Conservation (phyloP, 148 eudicot genomes). For the Bassia scoparia region DNA sequence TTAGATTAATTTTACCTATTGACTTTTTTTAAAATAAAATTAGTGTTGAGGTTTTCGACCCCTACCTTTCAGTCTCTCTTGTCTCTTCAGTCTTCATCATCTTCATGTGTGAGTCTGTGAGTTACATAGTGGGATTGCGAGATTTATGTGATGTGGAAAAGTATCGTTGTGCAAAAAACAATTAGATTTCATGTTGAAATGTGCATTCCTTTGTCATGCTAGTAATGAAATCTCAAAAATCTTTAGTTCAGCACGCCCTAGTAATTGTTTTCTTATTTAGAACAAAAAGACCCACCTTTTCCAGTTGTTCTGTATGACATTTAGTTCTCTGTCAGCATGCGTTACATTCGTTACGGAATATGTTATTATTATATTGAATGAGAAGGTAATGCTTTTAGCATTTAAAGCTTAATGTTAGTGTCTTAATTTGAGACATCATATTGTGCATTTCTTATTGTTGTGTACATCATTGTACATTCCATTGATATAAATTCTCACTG, state of each 20-base stretch:
- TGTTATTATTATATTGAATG: neutral
- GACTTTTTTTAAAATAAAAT: neutral
- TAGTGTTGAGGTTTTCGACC: too few relatives aligned
- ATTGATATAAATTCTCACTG: conserved; percentile 3
- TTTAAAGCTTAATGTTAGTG: neutral
- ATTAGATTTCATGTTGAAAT: too few relatives aligned
- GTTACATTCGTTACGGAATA: neutral
- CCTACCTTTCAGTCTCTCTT: neutral
- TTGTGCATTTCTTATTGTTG: neutral
- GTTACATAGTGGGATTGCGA: neutral
- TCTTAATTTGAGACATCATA: neutral
- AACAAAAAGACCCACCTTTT: too few relatives aligned
- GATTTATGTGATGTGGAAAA: too few relatives aligned
- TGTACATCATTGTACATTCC: neutral
- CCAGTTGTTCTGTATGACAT: too few relatives aligned
- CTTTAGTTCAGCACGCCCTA: too few relatives aligned
- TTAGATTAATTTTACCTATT: neutral
- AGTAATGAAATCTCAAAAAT: too few relatives aligned
- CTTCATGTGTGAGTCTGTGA: neutral
- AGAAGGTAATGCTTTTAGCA: neutral
- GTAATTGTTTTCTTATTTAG: too few relatives aligned
- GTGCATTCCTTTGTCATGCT: too few relatives aligned
- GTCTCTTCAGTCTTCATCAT: neutral
- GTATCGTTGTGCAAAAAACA: too few relatives aligned
- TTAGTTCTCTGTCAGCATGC: too few relatives aligned